Percentiles rank a stretch among this genome's conserved stretches.
phyloP scores from a whole-genome alignment of 306 rosid species.

The Ormosia emarginata region DNA sequence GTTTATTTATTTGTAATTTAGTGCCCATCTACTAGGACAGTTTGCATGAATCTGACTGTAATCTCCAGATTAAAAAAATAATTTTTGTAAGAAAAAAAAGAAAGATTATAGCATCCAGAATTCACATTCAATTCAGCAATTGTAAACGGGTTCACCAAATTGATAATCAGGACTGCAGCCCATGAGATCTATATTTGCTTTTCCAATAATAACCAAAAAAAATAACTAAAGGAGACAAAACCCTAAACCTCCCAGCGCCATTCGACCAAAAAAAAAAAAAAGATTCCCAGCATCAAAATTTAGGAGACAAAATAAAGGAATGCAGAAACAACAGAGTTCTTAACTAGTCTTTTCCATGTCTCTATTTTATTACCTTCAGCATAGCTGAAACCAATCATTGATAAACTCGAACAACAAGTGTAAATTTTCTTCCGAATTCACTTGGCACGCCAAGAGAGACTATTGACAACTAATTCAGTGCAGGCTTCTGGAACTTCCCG shows the following conservation, averaged over 20 bases:
- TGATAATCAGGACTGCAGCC: neutral
- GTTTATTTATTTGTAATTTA: neutral
- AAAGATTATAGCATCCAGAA: neutral
- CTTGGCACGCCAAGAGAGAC: neutral
- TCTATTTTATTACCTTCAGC: neutral
- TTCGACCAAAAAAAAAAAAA: no score
- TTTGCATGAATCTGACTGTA: neutral
- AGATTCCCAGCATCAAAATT: neutral
- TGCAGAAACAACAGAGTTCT: neutral
- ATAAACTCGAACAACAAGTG: neutral
- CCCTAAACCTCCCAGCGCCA: neutral
- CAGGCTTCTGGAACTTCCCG: constrained; percentile 86
- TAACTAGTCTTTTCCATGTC: neutral
- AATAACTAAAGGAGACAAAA: no score
- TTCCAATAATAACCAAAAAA: neutral
- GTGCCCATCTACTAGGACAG: neutral
- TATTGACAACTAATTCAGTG: constrained; percentile 19
- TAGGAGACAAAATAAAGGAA: neutral
- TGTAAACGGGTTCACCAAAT: neutral
- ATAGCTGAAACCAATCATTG: neutral
- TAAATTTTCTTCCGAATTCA: neutral
- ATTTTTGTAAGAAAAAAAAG: neutral
- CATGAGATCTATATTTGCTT: neutral
- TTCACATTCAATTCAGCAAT: neutral
- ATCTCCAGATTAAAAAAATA: neutral